These are phyloP conservation scores for Gaertneriomyces sp. DNA, from an alignment of 192 early-diverging fungal genomes.

Conservation along the genomic window DNA sequence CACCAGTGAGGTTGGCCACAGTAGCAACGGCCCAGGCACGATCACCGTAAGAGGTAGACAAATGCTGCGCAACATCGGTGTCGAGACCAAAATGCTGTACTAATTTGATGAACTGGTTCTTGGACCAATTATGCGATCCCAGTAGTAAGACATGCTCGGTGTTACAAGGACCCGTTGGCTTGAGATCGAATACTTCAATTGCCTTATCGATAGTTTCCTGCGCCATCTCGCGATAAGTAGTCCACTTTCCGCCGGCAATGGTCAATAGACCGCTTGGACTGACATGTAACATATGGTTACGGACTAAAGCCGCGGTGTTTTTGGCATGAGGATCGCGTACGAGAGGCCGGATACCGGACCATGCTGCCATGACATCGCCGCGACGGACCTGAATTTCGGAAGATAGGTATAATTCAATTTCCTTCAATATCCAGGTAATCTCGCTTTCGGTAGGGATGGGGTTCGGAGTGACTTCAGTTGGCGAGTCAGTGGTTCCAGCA, in stretches of 20 bases:
- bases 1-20: constrained; percentile 68
- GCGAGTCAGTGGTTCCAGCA: constrained; percentile 92
- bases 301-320: constrained; percentile 87
- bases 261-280: constrained; percentile 77
- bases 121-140: constrained; percentile 82
- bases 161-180: constrained; percentile 65
- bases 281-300: constrained; percentile 96
- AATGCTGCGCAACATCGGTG: constrained; percentile 78
- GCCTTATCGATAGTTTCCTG: constrained; percentile 90
- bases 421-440: constrained; percentile 91
- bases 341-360: constrained; percentile 94
- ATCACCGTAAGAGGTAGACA: constrained; percentile 89
- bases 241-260: constrained; percentile 98
- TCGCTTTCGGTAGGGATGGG: constrained; percentile 90
- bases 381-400: constrained; percentile 94
- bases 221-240: constrained; percentile 96
- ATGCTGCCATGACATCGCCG: constrained; percentile 94
- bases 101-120: constrained; percentile 92
- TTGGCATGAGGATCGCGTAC: constrained; percentile 92
- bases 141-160: constrained; percentile 75
- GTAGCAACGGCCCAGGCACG: constrained; percentile 91
- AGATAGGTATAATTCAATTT: constrained; percentile 86
- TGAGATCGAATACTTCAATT: constrained; percentile 67
- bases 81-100: constrained; percentile 96
- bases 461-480: constrained; percentile 76